These are phyloP conservation scores for Penicillium pulvis DNA, from an alignment of 495 filamentous ascomycete species.

Conservation along the genomic window DNA sequence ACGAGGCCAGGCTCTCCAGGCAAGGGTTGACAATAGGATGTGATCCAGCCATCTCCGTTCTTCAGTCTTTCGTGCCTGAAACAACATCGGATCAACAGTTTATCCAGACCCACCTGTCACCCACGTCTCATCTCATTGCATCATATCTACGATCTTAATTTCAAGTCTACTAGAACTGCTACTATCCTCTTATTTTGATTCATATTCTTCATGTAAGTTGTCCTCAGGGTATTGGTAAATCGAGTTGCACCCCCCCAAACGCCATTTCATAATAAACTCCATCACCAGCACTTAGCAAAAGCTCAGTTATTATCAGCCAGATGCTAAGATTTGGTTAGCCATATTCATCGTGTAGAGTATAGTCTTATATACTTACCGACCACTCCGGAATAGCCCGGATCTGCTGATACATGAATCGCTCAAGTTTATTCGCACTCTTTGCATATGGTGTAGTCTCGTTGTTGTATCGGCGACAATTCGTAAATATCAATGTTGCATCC, in stretches of 20 bases:
- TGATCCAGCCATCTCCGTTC: constrained; percentile 14
- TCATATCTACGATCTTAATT: constrained; percentile 15
- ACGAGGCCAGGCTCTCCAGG: constrained; percentile 16
- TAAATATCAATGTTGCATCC: constrained; percentile 88
- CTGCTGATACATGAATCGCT: constrained; percentile 96
- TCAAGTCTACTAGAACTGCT: not conserved
- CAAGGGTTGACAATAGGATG: constrained; percentile 20
- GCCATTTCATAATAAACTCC: constrained; percentile 25
- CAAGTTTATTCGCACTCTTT: constrained; percentile 91
- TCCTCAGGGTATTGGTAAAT: constrained; percentile 32
- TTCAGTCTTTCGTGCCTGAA: constrained; percentile 20
- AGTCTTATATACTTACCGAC: constrained; percentile 60
- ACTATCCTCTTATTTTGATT: not conserved
- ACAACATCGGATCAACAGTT: constrained; percentile 24
- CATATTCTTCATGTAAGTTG: constrained; percentile 13
- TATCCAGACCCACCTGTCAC: constrained; percentile 22
- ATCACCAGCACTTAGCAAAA: constrained; percentile 7
- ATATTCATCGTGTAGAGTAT: not conserved
- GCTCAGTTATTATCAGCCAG: constrained; percentile 49
- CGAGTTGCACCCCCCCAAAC: constrained; percentile 15
- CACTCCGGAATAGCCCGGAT: constrained; percentile 94
- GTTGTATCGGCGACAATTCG: constrained; percentile 95
- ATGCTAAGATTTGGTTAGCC: constrained; percentile 40
- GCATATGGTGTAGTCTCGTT: constrained; percentile 94
- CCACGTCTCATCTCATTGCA: constrained; percentile 18